Evolutionary conservation across 2,329 filamentous ascomycete species (phyloP).

Genomic region (Berkeleyomyces basicola): DNA sequence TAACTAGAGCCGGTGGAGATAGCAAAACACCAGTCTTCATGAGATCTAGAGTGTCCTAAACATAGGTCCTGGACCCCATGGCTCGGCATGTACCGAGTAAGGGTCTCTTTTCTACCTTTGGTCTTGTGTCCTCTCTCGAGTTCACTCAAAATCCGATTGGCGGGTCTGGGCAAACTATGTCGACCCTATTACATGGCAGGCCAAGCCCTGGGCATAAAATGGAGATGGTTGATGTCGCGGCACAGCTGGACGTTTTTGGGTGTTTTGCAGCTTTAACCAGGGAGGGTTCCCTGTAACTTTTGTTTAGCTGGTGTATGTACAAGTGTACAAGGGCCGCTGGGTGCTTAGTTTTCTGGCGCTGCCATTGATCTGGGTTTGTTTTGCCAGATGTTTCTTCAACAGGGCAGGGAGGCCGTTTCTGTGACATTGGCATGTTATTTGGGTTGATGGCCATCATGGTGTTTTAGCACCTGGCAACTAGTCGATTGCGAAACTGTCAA

Average conservation of each 20-base stretch:
- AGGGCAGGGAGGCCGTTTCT: background rate
- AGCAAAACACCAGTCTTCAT: background rate
- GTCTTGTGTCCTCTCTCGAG: background rate
- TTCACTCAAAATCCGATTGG: background rate
- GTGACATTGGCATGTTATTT: constrained; percentile 1
- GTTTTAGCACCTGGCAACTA: background rate
- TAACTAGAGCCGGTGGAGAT: background rate
- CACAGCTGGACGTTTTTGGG: background rate
- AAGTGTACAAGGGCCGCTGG: background rate
- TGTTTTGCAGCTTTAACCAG: background rate
- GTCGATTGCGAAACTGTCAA: too few species aligned
- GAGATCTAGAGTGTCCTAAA: background rate
- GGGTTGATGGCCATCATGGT: background rate
- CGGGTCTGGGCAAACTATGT: background rate
- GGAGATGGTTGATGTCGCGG: background rate
- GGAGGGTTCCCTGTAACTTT: background rate
- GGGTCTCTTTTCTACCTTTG: background rate
- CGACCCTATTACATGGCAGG: background rate
- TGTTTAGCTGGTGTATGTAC: background rate
- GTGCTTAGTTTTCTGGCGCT: background rate
- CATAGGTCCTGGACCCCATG: background rate
- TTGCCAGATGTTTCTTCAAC: background rate
- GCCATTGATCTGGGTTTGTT: background rate
- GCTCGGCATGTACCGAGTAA: background rate
- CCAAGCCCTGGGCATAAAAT: background rate